Conservation (phyloP, 148 eudicot species). For the Silene latifolia region DNA sequence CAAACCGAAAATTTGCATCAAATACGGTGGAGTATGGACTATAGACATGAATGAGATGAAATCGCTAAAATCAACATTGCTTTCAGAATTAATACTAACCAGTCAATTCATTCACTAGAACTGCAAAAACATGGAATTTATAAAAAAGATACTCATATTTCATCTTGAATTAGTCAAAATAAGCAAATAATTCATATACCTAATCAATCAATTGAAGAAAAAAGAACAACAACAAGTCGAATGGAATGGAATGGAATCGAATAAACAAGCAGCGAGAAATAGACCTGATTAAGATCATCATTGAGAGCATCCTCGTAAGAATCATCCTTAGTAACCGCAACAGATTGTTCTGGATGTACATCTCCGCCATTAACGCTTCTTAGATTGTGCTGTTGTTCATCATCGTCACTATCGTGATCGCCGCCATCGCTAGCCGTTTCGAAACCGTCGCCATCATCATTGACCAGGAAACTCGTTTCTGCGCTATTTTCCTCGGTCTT, state of each 20-base stretch:
- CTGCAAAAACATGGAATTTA: too few species aligned
- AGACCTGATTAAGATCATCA: slow-evolving; percentile 48
- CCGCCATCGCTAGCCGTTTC: slow-evolving; percentile 83
- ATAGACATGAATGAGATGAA: too few species aligned
- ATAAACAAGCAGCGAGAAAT: not conserved
- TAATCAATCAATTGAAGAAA: not conserved
- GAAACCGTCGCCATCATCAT: slow-evolving; percentile 58
- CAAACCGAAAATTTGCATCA: too few species aligned
- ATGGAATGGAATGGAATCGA: too few species aligned
- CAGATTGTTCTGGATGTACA: slow-evolving; percentile 7
- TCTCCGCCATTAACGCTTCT: not conserved
- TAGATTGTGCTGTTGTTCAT: not conserved
- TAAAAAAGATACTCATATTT: too few species aligned
- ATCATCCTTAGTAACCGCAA: slow-evolving; percentile 23
- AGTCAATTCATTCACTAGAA: too few species aligned
- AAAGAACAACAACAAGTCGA: too few species aligned
- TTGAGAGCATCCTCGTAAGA: slow-evolving; percentile 33
- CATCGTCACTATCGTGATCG: slow-evolving; percentile 19
- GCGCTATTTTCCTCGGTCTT: not conserved
- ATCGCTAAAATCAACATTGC: too few species aligned
- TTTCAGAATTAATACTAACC: too few species aligned
- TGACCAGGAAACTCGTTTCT: slow-evolving; percentile 20
- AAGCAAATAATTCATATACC: not conserved
- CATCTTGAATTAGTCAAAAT: not conserved
- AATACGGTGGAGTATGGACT: too few species aligned